Conservation (phyloP, 2,329 filamentous ascomycete species). For the Xylariaceae sp. region DNA sequence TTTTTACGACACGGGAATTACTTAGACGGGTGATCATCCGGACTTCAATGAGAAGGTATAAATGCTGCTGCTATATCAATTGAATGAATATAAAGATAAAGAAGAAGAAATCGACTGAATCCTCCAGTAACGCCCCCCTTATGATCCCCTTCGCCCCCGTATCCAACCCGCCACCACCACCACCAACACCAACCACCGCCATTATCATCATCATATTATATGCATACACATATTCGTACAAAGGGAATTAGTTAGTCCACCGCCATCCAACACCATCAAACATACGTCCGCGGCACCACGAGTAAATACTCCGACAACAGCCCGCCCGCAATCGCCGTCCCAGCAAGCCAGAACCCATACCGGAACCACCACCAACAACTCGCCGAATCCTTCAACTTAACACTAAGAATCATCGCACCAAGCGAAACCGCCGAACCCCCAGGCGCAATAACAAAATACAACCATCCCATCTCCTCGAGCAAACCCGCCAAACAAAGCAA, state of each 20-base stretch:
- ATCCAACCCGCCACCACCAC: too few relatives aligned
- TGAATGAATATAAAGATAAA: not conserved
- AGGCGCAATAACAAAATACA: constrained; percentile 24
- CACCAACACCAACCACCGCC: too few relatives aligned
- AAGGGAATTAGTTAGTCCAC: constrained; percentile 27
- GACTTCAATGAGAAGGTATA: not conserved
- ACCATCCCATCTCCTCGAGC: constrained; percentile 19
- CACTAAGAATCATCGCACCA: constrained; percentile 28
- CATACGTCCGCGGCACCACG: constrained; percentile 1
- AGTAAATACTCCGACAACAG: constrained; percentile 22
- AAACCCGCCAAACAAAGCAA: constrained; percentile 21
- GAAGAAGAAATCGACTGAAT: not conserved
- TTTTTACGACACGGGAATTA: not conserved
- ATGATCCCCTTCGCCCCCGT: too few relatives aligned
- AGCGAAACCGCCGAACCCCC: constrained; percentile 26
- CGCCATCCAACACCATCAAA: constrained; percentile 22
- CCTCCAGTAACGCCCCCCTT: too few relatives aligned
- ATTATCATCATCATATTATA: not conserved
- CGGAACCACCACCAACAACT: constrained; percentile 34
- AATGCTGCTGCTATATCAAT: not conserved
- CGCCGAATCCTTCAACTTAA: constrained; percentile 27
- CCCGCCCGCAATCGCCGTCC: constrained; percentile 27
- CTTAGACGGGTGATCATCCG: not conserved
- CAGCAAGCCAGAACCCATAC: constrained; percentile 31
- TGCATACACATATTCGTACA: not conserved